A percentile compares a stretch with the other conserved stretches of the same genome.
Conservation (phyloP, 345 rosid genomes). For the Clausena lansium region DNA sequence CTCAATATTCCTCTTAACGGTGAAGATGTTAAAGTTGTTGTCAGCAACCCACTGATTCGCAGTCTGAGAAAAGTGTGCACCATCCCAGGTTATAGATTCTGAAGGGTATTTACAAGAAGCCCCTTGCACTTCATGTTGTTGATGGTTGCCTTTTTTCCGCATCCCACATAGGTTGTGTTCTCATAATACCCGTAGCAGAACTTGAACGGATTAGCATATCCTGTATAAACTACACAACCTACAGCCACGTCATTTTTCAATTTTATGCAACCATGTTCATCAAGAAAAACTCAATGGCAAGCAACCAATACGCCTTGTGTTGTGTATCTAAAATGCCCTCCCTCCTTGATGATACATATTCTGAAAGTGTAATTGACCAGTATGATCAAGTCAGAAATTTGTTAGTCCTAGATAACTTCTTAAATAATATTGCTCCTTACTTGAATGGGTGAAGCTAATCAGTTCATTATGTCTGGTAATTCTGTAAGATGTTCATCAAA, state of each 20-base stretch:
- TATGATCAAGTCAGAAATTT: not conserved
- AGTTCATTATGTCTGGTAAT: conserved; percentile 63
- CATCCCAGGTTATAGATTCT: conserved; percentile 47
- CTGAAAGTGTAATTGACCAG: conserved; percentile 25
- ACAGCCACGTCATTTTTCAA: conserved; percentile 63
- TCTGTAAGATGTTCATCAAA: conserved; percentile 64
- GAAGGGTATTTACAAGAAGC: conserved; percentile 51
- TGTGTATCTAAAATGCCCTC: conserved; percentile 72
- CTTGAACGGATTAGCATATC: conserved; percentile 47
- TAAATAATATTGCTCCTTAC: conserved; percentile 35
- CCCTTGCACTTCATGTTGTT: conserved; percentile 40
- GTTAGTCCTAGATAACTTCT: not conserved
- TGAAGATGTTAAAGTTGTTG: conserved; percentile 72
- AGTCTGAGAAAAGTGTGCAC: conserved; percentile 49
- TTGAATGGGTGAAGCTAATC: conserved; percentile 69
- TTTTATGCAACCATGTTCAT: conserved; percentile 69
- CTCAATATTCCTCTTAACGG: conserved; percentile 82
- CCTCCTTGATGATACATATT: conserved; percentile 50
- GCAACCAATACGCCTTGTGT: conserved; percentile 87
- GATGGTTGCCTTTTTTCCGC: conserved; percentile 40
- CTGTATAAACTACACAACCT: conserved; percentile 32
- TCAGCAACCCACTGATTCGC: conserved; percentile 80
- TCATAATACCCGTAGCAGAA: conserved; percentile 59
- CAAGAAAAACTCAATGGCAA: conserved; percentile 71
- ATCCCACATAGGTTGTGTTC: conserved; percentile 47